Conservation (phyloP, 1,139 yeast genomes). For the Zygoascus meyerae region DNA sequence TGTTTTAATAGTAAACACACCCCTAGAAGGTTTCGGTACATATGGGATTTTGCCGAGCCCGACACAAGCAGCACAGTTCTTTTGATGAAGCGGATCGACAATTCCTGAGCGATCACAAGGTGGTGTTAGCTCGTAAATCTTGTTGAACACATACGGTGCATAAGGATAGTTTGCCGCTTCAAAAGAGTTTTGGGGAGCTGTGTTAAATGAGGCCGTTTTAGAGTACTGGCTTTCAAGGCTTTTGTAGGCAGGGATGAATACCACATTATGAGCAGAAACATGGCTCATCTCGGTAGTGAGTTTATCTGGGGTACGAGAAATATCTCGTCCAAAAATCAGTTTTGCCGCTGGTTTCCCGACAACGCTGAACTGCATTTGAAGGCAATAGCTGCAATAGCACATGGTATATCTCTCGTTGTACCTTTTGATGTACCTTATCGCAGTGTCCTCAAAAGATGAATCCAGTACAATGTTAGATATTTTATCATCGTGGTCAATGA, state of each 20-base stretch:
- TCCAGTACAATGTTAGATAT: conserved; percentile 28
- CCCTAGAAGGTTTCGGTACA: no score
- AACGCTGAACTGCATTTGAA: no score
- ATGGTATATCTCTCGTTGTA: conserved; percentile 30
- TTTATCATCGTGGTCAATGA: conserved; percentile 35
- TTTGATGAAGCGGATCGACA: not conserved
- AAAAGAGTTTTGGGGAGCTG: not conserved
- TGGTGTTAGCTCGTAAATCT: not conserved
- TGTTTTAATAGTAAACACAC: no score
- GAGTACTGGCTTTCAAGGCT: not conserved
- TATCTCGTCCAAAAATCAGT: no score
- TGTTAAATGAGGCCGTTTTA: not conserved
- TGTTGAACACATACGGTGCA: not conserved
- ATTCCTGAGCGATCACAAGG: not conserved
- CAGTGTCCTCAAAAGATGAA: conserved; percentile 26
- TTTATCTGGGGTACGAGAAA: no score
- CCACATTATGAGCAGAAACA: conserved; percentile 1
- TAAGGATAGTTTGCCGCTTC: not conserved
- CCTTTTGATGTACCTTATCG: conserved; percentile 22
- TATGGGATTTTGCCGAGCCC: not conserved
- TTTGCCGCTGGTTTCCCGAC: no score
- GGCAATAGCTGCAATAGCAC: conserved; percentile 34
- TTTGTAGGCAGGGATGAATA: not conserved
- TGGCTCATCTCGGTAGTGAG: not conserved
- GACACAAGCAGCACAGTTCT: not conserved